Evolutionary conservation across 179 eudicot species (phyloP), one percentile per base, ranked within the genome.

Genomic region (Corrigiola litoralis): DNA sequence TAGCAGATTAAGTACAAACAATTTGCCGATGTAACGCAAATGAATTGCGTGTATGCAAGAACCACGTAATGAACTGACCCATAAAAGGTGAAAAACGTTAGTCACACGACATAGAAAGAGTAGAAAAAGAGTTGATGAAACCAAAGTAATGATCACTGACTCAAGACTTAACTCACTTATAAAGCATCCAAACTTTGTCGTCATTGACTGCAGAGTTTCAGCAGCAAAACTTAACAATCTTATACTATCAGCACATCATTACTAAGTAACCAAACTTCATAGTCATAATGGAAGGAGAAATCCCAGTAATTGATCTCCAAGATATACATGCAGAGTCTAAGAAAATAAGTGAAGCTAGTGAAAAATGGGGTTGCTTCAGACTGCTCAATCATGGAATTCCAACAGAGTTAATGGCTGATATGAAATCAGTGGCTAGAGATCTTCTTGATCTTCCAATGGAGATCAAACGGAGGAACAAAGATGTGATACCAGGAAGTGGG

Each of bases 351-450:
- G 68, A 76, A 63, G 84, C 80, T 3, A 72, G 86, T 63, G 80
- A 77, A 41, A 78, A 79, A 49, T 77, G 78, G 83, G 92, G 92
- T 5, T 80, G 88, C 28, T 86, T 84, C 71, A 73, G 96, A 74
- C 41, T 88, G 47, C 44, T 74, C 21, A 86, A 84, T 77, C 83
- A 84, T 66, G 75, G 75, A 18, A 61, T 88, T 2, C 72, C 85
- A 21, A 12, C 53, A 4, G 14, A 72, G 32, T 72, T 86, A 44
- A 81, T 79, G 83, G 69, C 53, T 12, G 89, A 85, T 24, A 86
- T 88, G 91, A 88, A 88, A 63, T 37, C 45, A 1, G 81, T 81
- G 3, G 75, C 75, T 3, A 63, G 59, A 11, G 61, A 75, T 42
- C 49, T 88, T 25, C 76, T 88, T 32, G 84, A 88, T 37, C 83